A percentile compares a stretch with the other conserved stretches of the same genome.
phyloP scores from a whole-genome alignment of 2,329 filamentous ascomycete species.

The Aspergillus luchuensis region DNA sequence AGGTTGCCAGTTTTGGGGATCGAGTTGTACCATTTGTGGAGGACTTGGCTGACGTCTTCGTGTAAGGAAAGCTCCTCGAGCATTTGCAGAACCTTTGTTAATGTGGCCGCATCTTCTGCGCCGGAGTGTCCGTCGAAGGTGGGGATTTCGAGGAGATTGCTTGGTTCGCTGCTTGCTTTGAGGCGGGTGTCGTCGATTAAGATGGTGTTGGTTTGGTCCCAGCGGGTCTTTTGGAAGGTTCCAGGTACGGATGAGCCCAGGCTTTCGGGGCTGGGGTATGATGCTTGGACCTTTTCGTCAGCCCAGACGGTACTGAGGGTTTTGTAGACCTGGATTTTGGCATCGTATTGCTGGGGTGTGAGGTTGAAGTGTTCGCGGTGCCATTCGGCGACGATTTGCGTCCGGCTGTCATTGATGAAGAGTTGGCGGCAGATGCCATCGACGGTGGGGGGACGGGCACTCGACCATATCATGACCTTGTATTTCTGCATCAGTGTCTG shows the following conservation, averaged over 20 bases:
- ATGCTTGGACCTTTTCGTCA: constrained; percentile 45
- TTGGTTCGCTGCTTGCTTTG: constrained; percentile 81
- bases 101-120: constrained; percentile 45
- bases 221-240: constrained; percentile 44
- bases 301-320: constrained; percentile 73
- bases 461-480: constrained; percentile 87
- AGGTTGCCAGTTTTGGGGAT: constrained; percentile 14
- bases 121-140: constrained; percentile 63
- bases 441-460: constrained; percentile 74
- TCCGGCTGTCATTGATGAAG: constrained; percentile 57
- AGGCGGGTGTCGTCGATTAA: constrained; percentile 81
- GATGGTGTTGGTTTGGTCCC: constrained; percentile 84
- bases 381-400: constrained; percentile 70
- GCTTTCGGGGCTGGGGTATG: constrained; percentile 38
- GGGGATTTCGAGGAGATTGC: constrained; percentile 77
- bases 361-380: constrained; percentile 75
- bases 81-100: constrained; percentile 55
- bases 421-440: constrained; percentile 58
- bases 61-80: constrained; percentile 55
- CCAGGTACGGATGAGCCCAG: not conserved
- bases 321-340: constrained; percentile 87
- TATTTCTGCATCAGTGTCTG: constrained; percentile 73
- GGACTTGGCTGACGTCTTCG: constrained; percentile 50
- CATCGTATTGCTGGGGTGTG: constrained; percentile 62
- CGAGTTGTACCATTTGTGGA: constrained; percentile 37